phyloP scores from a whole-genome alignment of 805 yeast genomes.

The Jamesozyma rosinii region DNA sequence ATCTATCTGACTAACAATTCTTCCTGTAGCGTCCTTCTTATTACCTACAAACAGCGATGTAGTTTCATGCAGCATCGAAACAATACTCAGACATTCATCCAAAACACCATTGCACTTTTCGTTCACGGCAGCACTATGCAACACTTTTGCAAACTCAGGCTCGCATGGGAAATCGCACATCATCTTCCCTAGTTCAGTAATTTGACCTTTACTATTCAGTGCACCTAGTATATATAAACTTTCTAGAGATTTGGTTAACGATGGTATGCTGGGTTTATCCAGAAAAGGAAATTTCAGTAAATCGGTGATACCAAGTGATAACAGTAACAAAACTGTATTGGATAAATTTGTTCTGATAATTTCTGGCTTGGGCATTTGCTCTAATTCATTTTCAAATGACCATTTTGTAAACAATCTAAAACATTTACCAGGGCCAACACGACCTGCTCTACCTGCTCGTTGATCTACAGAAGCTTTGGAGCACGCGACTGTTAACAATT shows the following conservation, averaged over 20 bases:
- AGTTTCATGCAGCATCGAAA: constrained; percentile 78
- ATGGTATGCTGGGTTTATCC: constrained; percentile 75
- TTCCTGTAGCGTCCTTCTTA: constrained; percentile 14
- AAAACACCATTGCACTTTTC: constrained; percentile 45
- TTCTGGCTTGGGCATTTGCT: constrained; percentile 78
- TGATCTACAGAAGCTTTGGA: constrained; percentile 95
- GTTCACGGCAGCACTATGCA: constrained; percentile 48
- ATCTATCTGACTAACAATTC: constrained; percentile 40
- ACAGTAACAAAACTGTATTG: constrained; percentile 61
- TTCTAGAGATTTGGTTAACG: constrained; percentile 68
- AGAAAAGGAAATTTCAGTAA: constrained; percentile 76
- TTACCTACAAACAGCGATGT: constrained; percentile 36
- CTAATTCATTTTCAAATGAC: constrained; percentile 63
- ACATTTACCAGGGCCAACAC: constrained; percentile 95
- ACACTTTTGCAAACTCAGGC: constrained; percentile 75
- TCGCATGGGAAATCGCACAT: constrained; percentile 92
- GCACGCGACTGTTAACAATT: constrained; percentile 76
- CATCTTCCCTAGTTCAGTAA: constrained; percentile 67
- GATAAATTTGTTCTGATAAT: constrained; percentile 78
- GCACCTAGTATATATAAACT: constrained; percentile 84
- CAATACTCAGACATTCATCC: constrained; percentile 59
- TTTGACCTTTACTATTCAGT: constrained; percentile 62
- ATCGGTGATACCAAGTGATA: constrained; percentile 81
- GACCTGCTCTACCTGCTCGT: constrained; percentile 96
- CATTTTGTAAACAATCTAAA: constrained; percentile 75